phyloP scores from a whole-genome alignment of 352 stramenopile species.

The Pythium aristosporum region DNA sequence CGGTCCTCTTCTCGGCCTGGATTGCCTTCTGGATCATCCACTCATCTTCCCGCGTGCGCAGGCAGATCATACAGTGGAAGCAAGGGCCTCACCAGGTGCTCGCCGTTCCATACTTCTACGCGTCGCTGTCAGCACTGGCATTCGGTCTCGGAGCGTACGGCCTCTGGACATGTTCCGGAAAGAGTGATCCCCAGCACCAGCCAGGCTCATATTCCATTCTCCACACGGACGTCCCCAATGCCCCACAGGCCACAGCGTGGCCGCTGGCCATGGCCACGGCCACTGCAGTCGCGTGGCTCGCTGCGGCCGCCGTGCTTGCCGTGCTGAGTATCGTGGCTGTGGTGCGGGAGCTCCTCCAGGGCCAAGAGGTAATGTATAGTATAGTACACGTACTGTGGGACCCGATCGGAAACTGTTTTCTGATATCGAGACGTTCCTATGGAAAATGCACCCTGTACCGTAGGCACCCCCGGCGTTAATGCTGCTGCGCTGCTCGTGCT shows the following conservation, averaged over 20 bases:
- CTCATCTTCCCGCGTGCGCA: conserved; percentile 8
- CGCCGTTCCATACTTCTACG: neutral
- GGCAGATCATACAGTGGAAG: conserved; percentile 1
- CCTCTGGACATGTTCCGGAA: neutral
- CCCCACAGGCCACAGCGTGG: neutral
- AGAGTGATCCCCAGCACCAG: neutral
- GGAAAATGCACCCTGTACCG: neutral
- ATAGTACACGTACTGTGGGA: neutral
- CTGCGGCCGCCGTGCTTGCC: conserved; percentile 3
- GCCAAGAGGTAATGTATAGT: conserved; percentile 23
- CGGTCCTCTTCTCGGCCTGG: neutral
- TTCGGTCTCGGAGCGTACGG: conserved; percentile 10
- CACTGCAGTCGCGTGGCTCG: conserved; percentile 11
- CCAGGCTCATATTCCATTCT: neutral
- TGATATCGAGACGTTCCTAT: neutral
- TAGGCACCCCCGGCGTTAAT: conserved; percentile 36
- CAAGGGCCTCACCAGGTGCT: neutral
- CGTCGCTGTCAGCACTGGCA: neutral
- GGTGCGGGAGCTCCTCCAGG: neutral
- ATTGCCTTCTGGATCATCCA: conserved; percentile 9
- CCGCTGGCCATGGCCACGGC: neutral
- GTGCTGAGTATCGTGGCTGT: conserved; percentile 1
- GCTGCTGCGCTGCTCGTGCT: conserved; percentile 61
- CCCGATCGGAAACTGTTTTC: neutral
- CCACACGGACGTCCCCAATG: conserved; percentile 2